Evolutionary conservation across 2,329 filamentous ascomycete species (phyloP), one percentile per base, ranked within the genome.

Genomic region (Aspergillus proliferans): DNA sequence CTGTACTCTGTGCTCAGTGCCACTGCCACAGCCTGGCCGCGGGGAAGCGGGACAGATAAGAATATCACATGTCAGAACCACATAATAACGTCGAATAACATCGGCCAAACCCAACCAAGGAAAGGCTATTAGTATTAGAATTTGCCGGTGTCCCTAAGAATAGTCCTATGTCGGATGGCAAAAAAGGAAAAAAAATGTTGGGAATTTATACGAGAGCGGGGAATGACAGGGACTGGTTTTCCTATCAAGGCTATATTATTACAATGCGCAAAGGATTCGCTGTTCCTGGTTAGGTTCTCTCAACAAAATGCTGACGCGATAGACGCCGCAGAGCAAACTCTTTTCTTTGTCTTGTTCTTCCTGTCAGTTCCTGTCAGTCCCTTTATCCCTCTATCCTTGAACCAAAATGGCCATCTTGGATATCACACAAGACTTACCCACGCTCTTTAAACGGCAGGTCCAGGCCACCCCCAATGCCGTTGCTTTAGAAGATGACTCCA

Each of bases 391-490:
- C 18, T 8, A 4, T 40, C 15, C 6, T 22, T 40, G 18, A 22
- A 40, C 8, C 38, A 40, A 40, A 40, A 87, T 86, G 83, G 64
- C 83, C 40, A 66, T 85, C 60, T 79, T 92, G 61, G 86, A 91
- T 68, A 83, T 75, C 53, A 79, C 71, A 55, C 87, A 86, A 68
- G 86, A 91, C 69, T 73, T 91, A 51, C 81, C 84, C 44, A 82
- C 85, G 26, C 80, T 90, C 54, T 89, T 91, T 65, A 71, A 74
- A 55, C 71, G 81, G 56, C 87, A 92, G 74, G 87, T 81, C 47
- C 73, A 78, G 54, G 76, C 77, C 22, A 87, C 86, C 0, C 87
- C 87, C 4, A 73, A 87, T 69, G 80, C 82, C 30, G 65, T 86
- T 61, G 87, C 87, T 18, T 71, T 90, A 48, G 86, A 91, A 65